Evolutionary conservation across 1,139 yeast genomes (phyloP).

Genomic region (Saccharomycopsis hybrid): DNA sequence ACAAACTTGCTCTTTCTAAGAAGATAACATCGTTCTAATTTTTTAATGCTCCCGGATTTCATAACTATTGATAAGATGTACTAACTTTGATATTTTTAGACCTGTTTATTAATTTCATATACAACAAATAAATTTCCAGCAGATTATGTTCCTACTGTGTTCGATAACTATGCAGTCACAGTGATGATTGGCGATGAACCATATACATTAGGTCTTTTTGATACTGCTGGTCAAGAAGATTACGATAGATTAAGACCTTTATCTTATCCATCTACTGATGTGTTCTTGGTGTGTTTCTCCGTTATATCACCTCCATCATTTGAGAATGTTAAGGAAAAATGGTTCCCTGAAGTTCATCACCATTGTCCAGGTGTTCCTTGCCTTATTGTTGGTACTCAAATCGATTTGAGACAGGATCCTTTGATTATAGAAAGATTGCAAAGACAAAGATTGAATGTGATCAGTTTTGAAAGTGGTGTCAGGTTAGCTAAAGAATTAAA

Average conservation of each 20-base stretch:
- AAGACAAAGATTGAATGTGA: slow-evolving; percentile 85
- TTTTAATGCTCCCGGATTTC: no score
- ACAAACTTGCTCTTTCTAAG: no score
- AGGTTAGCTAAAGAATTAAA: slow-evolving; percentile 87
- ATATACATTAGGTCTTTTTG: slow-evolving; percentile 89
- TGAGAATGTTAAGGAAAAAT: slow-evolving; percentile 94
- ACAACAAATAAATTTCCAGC: slow-evolving; percentile 85
- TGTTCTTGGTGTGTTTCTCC: slow-evolving; percentile 88
- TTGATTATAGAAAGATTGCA: slow-evolving; percentile 82
- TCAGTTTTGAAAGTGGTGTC: slow-evolving; percentile 83
- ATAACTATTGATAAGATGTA: no score
- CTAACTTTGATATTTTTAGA: slow-evolving; percentile 30
- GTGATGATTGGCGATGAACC: slow-evolving; percentile 99
- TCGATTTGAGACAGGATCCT: slow-evolving; percentile 90
- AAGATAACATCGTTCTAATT: no score
- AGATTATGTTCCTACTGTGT: slow-evolving; percentile 85
- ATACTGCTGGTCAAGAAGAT: slow-evolving; percentile 99
- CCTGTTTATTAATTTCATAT: slow-evolving; percentile 84
- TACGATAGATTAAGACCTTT: slow-evolving; percentile 95
- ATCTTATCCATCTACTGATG: slow-evolving; percentile 95
- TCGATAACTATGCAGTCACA: slow-evolving; percentile 96
- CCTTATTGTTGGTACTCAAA: slow-evolving; percentile 91
- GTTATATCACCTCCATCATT: slow-evolving; percentile 97
- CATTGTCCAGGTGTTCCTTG: slow-evolving; percentile 98
- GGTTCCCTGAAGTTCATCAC: slow-evolving; percentile 98